Evolutionary conservation across 768 basidiomycete species (phyloP).

Genomic region (Termitomyces sp.): DNA sequence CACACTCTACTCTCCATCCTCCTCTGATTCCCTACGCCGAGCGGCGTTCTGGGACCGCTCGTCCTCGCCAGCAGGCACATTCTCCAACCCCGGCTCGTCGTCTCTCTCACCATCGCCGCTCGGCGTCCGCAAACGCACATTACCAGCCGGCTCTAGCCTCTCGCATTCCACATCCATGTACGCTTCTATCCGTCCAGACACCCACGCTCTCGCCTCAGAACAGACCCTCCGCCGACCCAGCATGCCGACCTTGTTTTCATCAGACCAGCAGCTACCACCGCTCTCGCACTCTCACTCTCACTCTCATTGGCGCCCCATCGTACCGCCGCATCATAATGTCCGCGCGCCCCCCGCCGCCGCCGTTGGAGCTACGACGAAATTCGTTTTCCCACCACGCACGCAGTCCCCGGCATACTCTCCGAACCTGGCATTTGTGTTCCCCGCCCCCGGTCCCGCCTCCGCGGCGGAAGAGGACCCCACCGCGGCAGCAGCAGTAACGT

Average conservation of each 20-base stretch:
- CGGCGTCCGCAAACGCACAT: conserved; percentile 1
- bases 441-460: too few species aligned
- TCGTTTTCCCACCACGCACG: not conserved
- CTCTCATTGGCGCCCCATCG: too few species aligned
- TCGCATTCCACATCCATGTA: conserved; percentile 24
- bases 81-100: conserved; percentile 9
- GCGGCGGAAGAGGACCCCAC: not conserved
- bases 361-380: not conserved
- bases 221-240: conserved; percentile 18
- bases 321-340: too few species aligned
- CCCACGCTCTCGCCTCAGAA: conserved; percentile 4
- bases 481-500: not conserved
- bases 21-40: conserved; percentile 24
- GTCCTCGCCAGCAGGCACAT: conserved; percentile 17
- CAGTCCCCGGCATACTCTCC: conserved; percentile 9
- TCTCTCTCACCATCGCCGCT: conserved; percentile 12
- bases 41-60: conserved; percentile 17
- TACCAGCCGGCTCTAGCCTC: conserved; percentile 8
- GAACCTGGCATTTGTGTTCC: not conserved
- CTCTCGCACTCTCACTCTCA: too few species aligned
- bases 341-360: too few species aligned
- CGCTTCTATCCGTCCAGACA: conserved; percentile 8
- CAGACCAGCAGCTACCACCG: too few species aligned
- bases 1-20: conserved; percentile 26
- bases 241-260: conserved; percentile 19